Conservation (phyloP, 306 rosid genomes). For the Ormosia semicastrata region DNA sequence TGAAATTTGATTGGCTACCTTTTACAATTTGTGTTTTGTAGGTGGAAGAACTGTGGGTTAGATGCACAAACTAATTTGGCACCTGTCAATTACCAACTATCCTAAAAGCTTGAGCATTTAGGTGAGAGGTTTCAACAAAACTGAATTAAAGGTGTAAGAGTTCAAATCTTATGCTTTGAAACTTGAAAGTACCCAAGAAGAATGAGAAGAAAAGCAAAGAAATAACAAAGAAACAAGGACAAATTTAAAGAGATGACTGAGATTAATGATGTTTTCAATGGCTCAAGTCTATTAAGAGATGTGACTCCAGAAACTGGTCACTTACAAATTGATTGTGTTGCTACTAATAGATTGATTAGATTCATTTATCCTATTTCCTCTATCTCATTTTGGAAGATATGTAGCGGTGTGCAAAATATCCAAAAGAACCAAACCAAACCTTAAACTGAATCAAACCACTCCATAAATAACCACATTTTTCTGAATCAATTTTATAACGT, state of each 20-base stretch:
- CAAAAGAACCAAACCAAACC: too few relatives aligned
- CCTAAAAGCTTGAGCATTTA: too few relatives aligned
- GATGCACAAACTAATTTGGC: not conserved
- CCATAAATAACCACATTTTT: too few relatives aligned
- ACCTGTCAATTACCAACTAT: too few relatives aligned
- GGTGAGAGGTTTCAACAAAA: not conserved
- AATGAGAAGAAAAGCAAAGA: not conserved
- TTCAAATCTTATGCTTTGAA: not conserved
- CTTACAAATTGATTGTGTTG: not conserved
- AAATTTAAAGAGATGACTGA: not conserved
- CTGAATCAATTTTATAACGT: too few relatives aligned
- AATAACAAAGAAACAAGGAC: not conserved
- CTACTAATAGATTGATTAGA: not conserved
- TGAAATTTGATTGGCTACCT: not conserved
- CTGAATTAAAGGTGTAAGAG: not conserved
- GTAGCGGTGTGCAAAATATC: not conserved
- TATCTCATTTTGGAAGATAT: not conserved
- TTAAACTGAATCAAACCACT: too few relatives aligned
- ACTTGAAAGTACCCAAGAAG: not conserved
- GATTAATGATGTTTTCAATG: not conserved
- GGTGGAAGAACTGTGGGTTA: not conserved
- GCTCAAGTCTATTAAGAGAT: not conserved
- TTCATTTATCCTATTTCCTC: not conserved
- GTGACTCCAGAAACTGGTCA: not conserved
- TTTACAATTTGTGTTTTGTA: not conserved